Percentiles rank a stretch among this genome's conserved stretches.
phyloP scores from a whole-genome alignment of 192 early-diverging fungal genomes.

The Diversispora eburnea region DNA sequence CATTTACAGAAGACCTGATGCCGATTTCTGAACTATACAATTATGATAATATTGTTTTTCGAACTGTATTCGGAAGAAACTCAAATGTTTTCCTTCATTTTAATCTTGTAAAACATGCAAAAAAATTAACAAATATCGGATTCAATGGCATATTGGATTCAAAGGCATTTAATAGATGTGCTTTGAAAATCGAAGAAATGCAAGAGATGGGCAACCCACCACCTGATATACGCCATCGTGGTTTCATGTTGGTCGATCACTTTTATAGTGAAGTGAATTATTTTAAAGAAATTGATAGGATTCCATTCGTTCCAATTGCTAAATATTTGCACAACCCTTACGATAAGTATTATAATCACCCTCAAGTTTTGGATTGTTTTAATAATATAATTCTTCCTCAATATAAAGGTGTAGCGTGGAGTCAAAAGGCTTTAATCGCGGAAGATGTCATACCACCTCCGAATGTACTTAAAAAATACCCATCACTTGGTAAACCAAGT shows the following conservation, averaged over 20 bases:
- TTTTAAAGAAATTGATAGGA: not conserved
- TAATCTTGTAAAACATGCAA: not conserved
- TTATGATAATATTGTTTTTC: not conserved
- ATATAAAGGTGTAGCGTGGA: slow-evolving; percentile 24
- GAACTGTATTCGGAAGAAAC: not conserved
- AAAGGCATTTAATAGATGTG: not conserved
- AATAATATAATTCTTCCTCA: not conserved
- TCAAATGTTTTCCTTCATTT: not conserved
- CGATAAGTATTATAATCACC: not conserved
- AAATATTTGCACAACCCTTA: not conserved
- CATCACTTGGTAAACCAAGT: slow-evolving; percentile 4
- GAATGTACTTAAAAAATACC: not conserved
- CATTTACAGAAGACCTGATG: not conserved
- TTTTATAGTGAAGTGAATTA: slow-evolving; percentile 2
- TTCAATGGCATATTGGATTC: not conserved
- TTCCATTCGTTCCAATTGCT: slow-evolving; percentile 7
- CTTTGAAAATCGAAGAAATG: not conserved
- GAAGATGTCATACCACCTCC: slow-evolving; percentile 2
- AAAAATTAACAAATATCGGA: not conserved
- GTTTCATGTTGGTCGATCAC: slow-evolving; percentile 11
- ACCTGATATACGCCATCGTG: slow-evolving; percentile 7
- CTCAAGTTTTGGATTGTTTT: slow-evolving; percentile 8
- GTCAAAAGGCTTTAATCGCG: not conserved
- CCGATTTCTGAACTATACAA: too few species aligned
- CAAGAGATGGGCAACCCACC: not conserved